Conservation (phyloP, 2,329 filamentous ascomycete genomes). For the Talaromyces albobiverticillius region DNA sequence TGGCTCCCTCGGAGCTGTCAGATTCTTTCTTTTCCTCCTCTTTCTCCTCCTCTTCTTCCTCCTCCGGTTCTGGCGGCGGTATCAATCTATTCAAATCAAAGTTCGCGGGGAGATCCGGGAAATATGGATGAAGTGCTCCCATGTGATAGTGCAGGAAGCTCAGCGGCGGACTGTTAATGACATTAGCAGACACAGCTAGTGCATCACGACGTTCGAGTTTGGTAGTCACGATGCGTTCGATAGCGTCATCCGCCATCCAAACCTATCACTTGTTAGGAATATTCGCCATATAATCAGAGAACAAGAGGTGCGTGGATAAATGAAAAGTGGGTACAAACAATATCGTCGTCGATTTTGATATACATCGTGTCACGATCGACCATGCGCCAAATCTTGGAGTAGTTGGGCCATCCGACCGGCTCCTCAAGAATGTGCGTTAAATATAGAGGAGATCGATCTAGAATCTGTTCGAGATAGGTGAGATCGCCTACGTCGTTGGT, state of each 20-base stretch:
- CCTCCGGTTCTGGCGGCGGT: neutral
- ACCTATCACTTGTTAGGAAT: neutral
- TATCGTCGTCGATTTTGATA: conserved; percentile 6
- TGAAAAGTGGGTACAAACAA: neutral
- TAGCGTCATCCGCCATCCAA: conserved; percentile 2
- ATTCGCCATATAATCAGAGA: neutral
- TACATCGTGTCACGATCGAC: conserved; percentile 4
- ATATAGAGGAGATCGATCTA: neutral
- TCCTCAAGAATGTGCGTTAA: neutral
- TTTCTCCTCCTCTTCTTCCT: neutral
- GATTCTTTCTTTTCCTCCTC: too few species aligned
- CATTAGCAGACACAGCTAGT: conserved; percentile 1
- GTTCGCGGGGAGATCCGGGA: neutral
- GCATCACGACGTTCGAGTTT: neutral
- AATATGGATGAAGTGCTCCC: conserved; percentile 1
- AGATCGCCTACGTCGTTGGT: neutral
- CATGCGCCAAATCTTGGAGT: neutral
- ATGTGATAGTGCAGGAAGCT: conserved; percentile 5
- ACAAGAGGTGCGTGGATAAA: too few species aligned
- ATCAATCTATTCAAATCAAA: neutral
- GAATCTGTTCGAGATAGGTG: neutral
- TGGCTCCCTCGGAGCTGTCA: too few species aligned
- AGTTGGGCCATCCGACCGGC: neutral
- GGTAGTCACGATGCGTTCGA: neutral
- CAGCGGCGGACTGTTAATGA: conserved; percentile 5